Conservation (phyloP, 2,329 filamentous ascomycete genomes). For the Trichoderma atroviride region DNA sequence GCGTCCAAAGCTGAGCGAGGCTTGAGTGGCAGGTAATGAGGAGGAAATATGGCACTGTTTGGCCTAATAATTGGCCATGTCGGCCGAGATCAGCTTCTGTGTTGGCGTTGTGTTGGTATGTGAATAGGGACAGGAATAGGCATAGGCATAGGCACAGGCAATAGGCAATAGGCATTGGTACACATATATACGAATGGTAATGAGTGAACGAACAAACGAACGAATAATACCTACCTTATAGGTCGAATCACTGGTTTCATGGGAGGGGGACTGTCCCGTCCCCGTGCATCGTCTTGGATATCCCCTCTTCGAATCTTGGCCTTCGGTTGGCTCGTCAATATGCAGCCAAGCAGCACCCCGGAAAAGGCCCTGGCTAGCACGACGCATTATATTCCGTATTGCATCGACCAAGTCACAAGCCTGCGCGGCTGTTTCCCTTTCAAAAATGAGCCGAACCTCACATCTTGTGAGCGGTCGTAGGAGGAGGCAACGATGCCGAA, state of each 20-base stretch:
- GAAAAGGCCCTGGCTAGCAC: constrained; percentile 11
- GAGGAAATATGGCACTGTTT: neutral
- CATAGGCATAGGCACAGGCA: neutral
- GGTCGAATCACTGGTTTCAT: neutral
- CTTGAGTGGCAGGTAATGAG: constrained; percentile 10
- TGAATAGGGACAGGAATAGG: neutral
- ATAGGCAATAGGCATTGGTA: neutral
- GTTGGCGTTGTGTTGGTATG: constrained; percentile 7
- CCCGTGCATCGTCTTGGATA: neutral
- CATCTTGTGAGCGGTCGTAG: neutral
- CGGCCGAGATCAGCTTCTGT: constrained; percentile 20
- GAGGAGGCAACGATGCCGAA: neutral
- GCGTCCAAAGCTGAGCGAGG: constrained; percentile 19
- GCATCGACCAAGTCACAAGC: neutral
- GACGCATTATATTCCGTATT: neutral
- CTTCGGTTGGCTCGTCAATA: constrained; percentile 4
- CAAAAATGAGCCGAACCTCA: neutral
- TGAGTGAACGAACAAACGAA: constrained; percentile 18
- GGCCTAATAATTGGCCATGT: constrained; percentile 19
- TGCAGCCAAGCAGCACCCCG: constrained; percentile 7
- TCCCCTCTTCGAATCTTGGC: constrained; percentile 16
- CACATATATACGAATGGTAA: constrained; percentile 18
- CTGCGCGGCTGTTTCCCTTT: neutral
- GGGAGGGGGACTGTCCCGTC: neutral
- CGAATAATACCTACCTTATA: neutral